phyloP scores from a whole-genome alignment of 2,329 filamentous ascomycete genomes.

The Epichloe scottii region DNA sequence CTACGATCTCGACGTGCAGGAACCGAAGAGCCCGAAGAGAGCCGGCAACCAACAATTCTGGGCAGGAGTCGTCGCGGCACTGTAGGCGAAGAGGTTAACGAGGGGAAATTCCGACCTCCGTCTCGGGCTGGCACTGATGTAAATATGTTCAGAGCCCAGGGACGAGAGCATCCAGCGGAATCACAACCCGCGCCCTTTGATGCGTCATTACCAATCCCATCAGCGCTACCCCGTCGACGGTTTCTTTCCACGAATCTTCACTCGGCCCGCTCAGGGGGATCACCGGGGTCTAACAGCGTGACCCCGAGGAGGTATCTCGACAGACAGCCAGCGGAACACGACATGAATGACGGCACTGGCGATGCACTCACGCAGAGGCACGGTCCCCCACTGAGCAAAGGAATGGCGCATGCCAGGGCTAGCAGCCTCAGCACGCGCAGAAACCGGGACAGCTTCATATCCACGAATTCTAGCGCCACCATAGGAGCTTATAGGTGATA shows the following conservation, averaged over 20 bases:
- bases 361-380: slow-evolving; percentile 1
- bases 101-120: slow-evolving; percentile 38
- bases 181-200: slow-evolving; percentile 22
- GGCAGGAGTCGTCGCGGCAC: slow-evolving; percentile 34
- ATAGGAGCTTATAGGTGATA: slow-evolving; percentile 33
- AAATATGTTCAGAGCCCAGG: slow-evolving; percentile 22
- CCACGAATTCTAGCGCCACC: slow-evolving; percentile 23
- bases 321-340: slow-evolving; percentile 28
- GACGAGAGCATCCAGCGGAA: slow-evolving; percentile 18
- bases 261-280: slow-evolving; percentile 30
- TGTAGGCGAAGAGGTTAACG: slow-evolving; percentile 36
- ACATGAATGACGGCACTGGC: slow-evolving; percentile 9
- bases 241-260: slow-evolving; percentile 36
- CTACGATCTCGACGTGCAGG: slow-evolving; percentile 31
- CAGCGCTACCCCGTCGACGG: slow-evolving; percentile 40
- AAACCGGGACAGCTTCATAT: slow-evolving; percentile 29
- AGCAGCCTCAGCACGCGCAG: slow-evolving; percentile 32
- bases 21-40: slow-evolving; percentile 36
- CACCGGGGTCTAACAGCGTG: slow-evolving; percentile 24
- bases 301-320: slow-evolving; percentile 38
- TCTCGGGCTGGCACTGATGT: slow-evolving; percentile 48
- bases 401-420: slow-evolving; percentile 28
- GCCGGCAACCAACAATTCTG: slow-evolving; percentile 29
- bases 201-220: slow-evolving; percentile 24
- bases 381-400: slow-evolving; percentile 28